phyloP scores from a whole-genome alignment of 208 protist species.

The Trichomonas vaginalis region DNA sequence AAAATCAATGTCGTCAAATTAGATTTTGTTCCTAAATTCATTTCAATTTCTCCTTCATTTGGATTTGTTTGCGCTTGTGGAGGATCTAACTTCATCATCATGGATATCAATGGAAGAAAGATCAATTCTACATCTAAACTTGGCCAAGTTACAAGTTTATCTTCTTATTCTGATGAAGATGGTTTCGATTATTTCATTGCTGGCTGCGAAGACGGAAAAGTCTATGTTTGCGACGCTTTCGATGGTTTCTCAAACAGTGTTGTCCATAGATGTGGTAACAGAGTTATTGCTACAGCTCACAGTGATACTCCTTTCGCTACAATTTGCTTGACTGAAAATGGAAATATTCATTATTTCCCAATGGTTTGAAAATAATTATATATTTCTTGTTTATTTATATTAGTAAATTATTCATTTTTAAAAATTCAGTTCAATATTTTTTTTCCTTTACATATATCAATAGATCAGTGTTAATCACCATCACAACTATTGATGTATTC shows the following conservation, averaged over 20 bases:
- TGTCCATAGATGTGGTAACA: background rate
- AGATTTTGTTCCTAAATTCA: background rate
- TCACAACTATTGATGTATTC: no score
- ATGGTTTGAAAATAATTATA: no score
- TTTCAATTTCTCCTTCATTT: background rate
- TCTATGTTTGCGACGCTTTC: background rate
- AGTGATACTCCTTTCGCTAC: background rate
- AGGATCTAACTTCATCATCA: background rate
- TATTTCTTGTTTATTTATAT: no score
- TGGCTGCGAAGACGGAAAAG: background rate
- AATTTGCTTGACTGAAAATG: background rate
- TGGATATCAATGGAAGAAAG: background rate
- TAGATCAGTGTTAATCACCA: no score
- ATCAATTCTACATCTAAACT: background rate
- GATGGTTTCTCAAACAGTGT: background rate
- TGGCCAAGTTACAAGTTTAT: background rate
- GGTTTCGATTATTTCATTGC: background rate
- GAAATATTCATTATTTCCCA: background rate
- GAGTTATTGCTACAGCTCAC: background rate
- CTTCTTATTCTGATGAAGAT: background rate
- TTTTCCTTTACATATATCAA: no score
- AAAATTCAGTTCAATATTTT: no score
- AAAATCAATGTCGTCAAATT: background rate
- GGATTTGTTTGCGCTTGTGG: background rate
- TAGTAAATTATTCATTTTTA: no score